Evolutionary conservation across 2,329 filamentous ascomycete genomes (phyloP), one percentile per base, ranked within the genome.

Genomic region (Ceratocystiopsis brevicomis): DNA sequence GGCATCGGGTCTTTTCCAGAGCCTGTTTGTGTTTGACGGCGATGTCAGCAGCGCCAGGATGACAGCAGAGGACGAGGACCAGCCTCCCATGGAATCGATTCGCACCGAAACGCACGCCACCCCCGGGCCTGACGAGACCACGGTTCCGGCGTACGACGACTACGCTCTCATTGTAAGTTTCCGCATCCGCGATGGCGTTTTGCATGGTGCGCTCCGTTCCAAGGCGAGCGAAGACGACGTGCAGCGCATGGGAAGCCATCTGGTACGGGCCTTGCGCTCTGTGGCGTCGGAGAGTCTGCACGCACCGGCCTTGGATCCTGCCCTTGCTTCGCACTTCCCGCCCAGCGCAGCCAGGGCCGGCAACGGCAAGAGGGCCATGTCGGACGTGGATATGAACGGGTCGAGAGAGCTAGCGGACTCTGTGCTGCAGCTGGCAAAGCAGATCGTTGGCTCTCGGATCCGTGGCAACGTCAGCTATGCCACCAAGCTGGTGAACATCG

Each of bases 151-250:
- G 4, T 53, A 50, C 39, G 52, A 53, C 37, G 52, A 53, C 18
- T 53, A 53, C 17, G 47, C 50, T n/a, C 21, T 53, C 10, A 53
- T 53, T 32, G 46, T 47, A 35, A 53, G 49, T 43, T 53, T 51
- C 44, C 48, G 41, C 9, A 51, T 53, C 39, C 45, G 49, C 10
- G 38, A 51, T 33, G 44, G 44, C 25, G 35, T 33, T 5, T 47
- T 53, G 12, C 44, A 47, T 32, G 49, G 51, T 18, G 44, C 44
- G 16, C 38, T 53, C 19, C 42, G 52, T n/a, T 45, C 49, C n/a
- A 53, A 50, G 30, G 35, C 48, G 25, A 32, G 30, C 8, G 32
- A 38, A 14, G 37, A 33, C 10, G 36, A 38, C 9, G 43, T 40
- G 13, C 33, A 43, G 0, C 9, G 6, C 6, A 32, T 53, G 13